Evolutionary conservation across 805 yeast species (phyloP), one percentile per base, ranked within the genome.

Genomic region (Candida endomychidarum): DNA sequence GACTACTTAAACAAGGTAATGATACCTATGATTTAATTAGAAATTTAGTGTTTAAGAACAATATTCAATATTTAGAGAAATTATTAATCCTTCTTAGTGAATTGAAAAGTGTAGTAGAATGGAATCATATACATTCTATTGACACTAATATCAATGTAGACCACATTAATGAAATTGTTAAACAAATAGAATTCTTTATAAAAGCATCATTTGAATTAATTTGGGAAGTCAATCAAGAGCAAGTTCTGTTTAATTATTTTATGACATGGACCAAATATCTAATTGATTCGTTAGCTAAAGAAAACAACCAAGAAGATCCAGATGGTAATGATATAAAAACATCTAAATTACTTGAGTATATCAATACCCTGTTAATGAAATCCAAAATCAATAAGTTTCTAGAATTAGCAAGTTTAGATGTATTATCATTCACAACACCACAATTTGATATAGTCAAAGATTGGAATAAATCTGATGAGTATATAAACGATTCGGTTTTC

Each of bases 11-110:
- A 38, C 37, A 72, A 12, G 82, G 84, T 0, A 70, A 67, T 24
- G 57, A 67, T 1, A 64, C 74, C 10, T 81, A 75, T 51, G 83
- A 80, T 30, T 61, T 62, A 32, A 58, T 74, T 0, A 60, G 80
- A 39, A 73, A 77, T 40, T 56, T 65, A 0, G 47, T 78, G 1
- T 74, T 75, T 40, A 65, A 75, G 29, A 72, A 74, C 27, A 43
- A 81, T 15, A 63, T 81, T 6, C 79, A 83, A 3, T 69, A 80
- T 0, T 54, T 74, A 17, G 88, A 84, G 43, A 71, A 81, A 40
- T 47, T 80, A 22, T 58, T 83, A 2, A 54, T 80, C 0, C 52
- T 74, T 11, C 48, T 79, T 2, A 61, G 62, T n/a, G 61, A 66
- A 4, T 46, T 80, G 10, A 58, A 58, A 25, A 71, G 79, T 2